Conservation (phyloP, 805 yeast species). For the Kurtzmaniella cleridarum region DNA sequence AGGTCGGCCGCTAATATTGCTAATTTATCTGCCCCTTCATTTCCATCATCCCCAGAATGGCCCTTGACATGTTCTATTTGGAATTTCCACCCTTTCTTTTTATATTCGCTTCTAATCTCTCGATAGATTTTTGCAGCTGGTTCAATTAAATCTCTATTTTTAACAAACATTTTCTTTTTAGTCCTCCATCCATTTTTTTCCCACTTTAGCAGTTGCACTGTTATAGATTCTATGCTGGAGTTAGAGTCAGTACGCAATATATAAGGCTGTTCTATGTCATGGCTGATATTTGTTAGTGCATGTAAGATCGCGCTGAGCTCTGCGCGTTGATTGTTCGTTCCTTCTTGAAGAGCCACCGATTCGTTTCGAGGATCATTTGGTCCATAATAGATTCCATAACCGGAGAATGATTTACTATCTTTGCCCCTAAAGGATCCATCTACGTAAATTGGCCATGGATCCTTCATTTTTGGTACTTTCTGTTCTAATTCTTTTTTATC, state of each 20-base stretch:
- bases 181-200: conserved; percentile 47
- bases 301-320: conserved; percentile 64
- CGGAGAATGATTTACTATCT: conserved; percentile 36
- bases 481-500: too few species aligned
- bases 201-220: conserved; percentile 58
- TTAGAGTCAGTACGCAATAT: conserved; percentile 64
- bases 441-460: conserved; percentile 42
- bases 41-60: conserved; percentile 66
- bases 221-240: conserved; percentile 54
- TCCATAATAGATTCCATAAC: conserved; percentile 76
- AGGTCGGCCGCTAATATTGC: conserved; percentile 59
- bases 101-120: conserved; percentile 34
- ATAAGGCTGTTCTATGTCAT: conserved; percentile 26
- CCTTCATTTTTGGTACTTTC: too few species aligned
- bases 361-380: conserved; percentile 47
- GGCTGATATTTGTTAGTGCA: conserved; percentile 36
- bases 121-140: conserved; percentile 18
- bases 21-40: conserved; percentile 68
- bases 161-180: conserved; percentile 40
- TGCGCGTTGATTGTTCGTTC: conserved; percentile 67
- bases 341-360: conserved; percentile 40
- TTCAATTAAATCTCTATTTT: conserved; percentile 48
- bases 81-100: conserved; percentile 17
- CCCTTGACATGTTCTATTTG: conserved; percentile 62
- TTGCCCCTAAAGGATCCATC: conserved; percentile 70